phyloP scores from a whole-genome alignment of 2,329 filamentous ascomycete genomes.

The Biscogniauxia mediterranea region DNA sequence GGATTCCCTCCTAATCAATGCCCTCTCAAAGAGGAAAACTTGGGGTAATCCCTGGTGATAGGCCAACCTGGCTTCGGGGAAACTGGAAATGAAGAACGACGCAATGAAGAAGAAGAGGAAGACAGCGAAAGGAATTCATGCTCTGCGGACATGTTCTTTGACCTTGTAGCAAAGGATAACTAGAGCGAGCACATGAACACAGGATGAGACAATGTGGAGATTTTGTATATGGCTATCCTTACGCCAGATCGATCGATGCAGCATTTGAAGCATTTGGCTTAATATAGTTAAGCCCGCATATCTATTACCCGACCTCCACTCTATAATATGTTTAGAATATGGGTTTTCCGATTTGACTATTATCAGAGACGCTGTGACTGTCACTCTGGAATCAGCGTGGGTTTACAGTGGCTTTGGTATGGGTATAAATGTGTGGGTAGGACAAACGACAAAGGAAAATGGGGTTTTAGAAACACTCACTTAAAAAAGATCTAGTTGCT shows the following conservation, averaged over 20 bases:
- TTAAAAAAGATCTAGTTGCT: slow-evolving; percentile 22
- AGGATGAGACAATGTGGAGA: slow-evolving; percentile 5
- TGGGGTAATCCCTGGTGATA: slow-evolving; percentile 19
- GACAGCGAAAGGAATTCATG: slow-evolving; percentile 7
- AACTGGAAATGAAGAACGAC: slow-evolving; percentile 33
- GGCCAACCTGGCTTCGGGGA: slow-evolving; percentile 22
- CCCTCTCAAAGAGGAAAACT: slow-evolving; percentile 21
- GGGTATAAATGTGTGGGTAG: slow-evolving; percentile 5
- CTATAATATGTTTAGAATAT: slow-evolving; percentile 1
- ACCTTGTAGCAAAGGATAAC: background rate
- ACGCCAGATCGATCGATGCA: background rate
- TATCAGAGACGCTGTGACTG: background rate
- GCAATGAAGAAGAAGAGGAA: slow-evolving; percentile 28
- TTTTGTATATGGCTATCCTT: slow-evolving; percentile 10
- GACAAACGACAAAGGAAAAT: slow-evolving; percentile 10
- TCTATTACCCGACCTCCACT: background rate
- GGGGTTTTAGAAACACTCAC: slow-evolving; percentile 23
- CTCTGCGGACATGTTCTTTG: slow-evolving; percentile 2
- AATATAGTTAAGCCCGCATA: background rate
- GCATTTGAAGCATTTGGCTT: background rate
- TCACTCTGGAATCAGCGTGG: background rate
- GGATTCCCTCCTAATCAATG: slow-evolving; percentile 28
- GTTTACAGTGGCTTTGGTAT: background rate
- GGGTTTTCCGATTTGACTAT: background rate
- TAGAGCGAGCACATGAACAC: background rate